Conservation (phyloP, 768 basidiomycete species). For the Phanerochaete sordida region DNA sequence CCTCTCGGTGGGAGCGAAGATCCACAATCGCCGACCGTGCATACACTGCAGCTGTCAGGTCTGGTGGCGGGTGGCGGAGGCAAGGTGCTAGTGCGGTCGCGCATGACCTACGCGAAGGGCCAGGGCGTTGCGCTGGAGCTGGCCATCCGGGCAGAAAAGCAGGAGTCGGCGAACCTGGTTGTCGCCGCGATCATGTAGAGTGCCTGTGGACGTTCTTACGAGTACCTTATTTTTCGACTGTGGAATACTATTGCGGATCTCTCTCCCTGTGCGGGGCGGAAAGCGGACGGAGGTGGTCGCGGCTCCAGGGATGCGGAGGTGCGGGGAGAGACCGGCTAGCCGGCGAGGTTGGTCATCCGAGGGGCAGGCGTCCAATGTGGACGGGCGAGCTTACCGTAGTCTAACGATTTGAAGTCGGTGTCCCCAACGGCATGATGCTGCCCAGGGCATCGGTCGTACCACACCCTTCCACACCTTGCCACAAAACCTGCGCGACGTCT, state of each 20-base stretch:
- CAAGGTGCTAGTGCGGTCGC: constrained; percentile 90
- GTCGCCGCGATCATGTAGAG: constrained; percentile 80
- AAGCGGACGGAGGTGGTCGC: background rate
- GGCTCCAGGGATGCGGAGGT: background rate
- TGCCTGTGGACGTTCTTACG: background rate
- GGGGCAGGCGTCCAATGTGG: background rate
- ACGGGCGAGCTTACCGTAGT: background rate
- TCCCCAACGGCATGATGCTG: constrained; percentile 7
- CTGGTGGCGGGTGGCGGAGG: constrained; percentile 89
- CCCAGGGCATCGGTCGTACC: background rate
- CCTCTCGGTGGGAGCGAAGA: constrained; percentile 87
- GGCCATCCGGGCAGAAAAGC: constrained; percentile 86
- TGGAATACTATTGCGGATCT: constrained; percentile 3
- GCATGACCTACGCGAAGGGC: constrained; percentile 92
- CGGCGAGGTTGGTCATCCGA: background rate
- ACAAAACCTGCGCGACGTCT: background rate
- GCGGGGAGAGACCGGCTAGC: background rate
- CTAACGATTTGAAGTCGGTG: background rate
- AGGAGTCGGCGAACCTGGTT: constrained; percentile 82
- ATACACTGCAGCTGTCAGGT: constrained; percentile 92
- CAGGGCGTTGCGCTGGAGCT: constrained; percentile 93
- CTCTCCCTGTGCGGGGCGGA: background rate
- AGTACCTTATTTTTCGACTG: background rate
- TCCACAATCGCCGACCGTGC: constrained; percentile 80
- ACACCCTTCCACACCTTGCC: background rate